Evolutionary conservation across 352 stramenopile genomes (phyloP), one percentile per base, ranked within the genome.

Genomic region (Globisporangium megalacanthum): DNA sequence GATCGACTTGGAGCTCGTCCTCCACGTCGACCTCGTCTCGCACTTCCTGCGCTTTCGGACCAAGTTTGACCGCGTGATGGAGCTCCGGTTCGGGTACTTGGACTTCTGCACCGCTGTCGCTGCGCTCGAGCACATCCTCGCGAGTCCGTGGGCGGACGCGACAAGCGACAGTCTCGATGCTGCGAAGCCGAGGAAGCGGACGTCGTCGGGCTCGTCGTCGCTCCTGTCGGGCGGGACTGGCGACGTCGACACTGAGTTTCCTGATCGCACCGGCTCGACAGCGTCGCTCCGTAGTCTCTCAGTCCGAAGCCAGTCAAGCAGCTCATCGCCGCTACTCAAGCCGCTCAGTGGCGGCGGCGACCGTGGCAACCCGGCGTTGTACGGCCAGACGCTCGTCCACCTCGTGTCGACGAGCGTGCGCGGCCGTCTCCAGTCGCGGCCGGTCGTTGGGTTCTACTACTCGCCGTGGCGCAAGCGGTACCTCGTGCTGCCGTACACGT

Each of bases 401-500:
- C 60, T 93, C 37, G 80, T 88, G 2, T 93, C 83, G 3, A 77
- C 80, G 37, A 90, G 69, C 22, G 88, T 85, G 39, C 80, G 80
- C 31, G 83, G 83, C n/a, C 77, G 79, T 2, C 71, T 93, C 19
- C 76, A 91, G 49, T 86, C 82, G 14, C 70, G 83, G 22, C 80
- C 80, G 20, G 77, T 88, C 3, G 75, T 93, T 46, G 83, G 83
- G 0, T 69, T 91, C 52, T 93, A 93, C 59, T 88, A 75, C 36
- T 91, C 83, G 22, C 80, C 80, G 22, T 93, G 83, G 83, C 71
- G 76, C 46, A 91, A 91, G 46, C 73, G 83, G n/a, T 93, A 93
- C 54, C 70, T 93, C 6, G 81, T 91, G 25, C 66, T 92, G 29
- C 83, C 83, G 2, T 89, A 85, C 45, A 89, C 82, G 9, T 66